These are phyloP conservation scores for Gymnopus androsaceus DNA, from an alignment of 1,284 basidiomycete species.

Conservation along the genomic window DNA sequence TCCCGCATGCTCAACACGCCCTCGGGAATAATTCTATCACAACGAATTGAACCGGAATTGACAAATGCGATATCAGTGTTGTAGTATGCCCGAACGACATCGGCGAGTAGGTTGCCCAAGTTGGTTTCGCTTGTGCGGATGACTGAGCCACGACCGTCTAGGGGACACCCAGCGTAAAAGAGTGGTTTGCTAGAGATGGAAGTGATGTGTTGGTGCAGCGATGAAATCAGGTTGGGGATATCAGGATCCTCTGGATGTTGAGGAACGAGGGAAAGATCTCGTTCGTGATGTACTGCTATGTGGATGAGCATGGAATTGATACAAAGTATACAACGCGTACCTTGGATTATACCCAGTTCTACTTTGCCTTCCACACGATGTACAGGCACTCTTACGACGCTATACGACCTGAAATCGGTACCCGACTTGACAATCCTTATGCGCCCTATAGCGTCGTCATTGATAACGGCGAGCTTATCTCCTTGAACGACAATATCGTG, in stretches of 20 bases:
- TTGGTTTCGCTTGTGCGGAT: conserved; percentile 14
- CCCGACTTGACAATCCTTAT: conserved; percentile 15
- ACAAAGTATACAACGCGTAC: neutral
- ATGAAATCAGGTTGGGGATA: conserved; percentile 1
- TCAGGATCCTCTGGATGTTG: conserved; percentile 13
- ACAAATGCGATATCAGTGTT: conserved; percentile 17
- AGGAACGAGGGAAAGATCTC: neutral
- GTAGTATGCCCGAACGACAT: conserved; percentile 14
- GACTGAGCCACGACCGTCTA: conserved; percentile 11
- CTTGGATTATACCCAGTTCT: neutral
- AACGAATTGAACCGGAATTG: conserved; percentile 12
- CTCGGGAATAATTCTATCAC: conserved; percentile 12
- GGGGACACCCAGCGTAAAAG: conserved; percentile 3
- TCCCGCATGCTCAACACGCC: conserved; percentile 13
- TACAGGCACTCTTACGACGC: neutral
- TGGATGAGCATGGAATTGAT: neutral
- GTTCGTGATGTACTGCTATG: neutral
- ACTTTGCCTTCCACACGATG: neutral
- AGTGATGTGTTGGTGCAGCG: conserved; percentile 3
- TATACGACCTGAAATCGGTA: conserved; percentile 14
- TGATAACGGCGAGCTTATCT: neutral
- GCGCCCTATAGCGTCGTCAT: neutral
- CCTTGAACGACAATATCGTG: conserved; percentile 14
- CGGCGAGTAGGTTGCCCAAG: conserved; percentile 14
- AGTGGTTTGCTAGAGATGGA: conserved; percentile 12